These are phyloP conservation scores for Lumnitzera racemosa DNA, from an alignment of 345 rosid genomes.

Conservation along the genomic window DNA sequence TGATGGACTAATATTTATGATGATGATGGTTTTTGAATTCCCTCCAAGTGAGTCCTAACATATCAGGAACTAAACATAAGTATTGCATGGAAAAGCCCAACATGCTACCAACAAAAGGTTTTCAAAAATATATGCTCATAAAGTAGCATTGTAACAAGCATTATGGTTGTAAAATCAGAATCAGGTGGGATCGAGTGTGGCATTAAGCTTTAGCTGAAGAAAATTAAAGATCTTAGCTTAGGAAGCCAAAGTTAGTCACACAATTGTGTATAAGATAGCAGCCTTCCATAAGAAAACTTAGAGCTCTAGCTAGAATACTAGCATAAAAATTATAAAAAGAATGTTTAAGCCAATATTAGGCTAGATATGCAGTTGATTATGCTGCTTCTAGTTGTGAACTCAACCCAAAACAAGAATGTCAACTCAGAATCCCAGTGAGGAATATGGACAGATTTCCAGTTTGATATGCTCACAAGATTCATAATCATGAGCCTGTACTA, in stretches of 20 bases:
- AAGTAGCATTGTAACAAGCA: not conserved
- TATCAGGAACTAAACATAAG: not conserved
- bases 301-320: too few species aligned
- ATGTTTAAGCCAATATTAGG: too few species aligned
- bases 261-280: not conserved
- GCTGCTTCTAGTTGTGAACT: not conserved
- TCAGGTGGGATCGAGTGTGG: too few species aligned
- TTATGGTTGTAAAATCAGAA: too few species aligned
- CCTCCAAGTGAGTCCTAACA: constrained; percentile 98
- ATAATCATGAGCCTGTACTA: constrained; percentile 85
- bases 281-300: not conserved
- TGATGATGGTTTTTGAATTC: constrained; percentile 89
- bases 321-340: too few species aligned
- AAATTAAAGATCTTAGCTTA: too few species aligned
- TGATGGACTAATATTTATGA: constrained; percentile 94
- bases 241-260: too few species aligned
- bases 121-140: not conserved
- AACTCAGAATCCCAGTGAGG: constrained; percentile 98
- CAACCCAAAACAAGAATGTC: constrained; percentile 95
- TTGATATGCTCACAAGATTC: constrained; percentile 93
- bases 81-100: not conserved
- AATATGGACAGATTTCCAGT: constrained; percentile 91
- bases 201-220: too few species aligned
- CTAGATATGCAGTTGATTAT: too few species aligned
- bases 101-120: not conserved